Conservation (phyloP, 495 filamentous ascomycete species). For the Xylaria longipes region DNA sequence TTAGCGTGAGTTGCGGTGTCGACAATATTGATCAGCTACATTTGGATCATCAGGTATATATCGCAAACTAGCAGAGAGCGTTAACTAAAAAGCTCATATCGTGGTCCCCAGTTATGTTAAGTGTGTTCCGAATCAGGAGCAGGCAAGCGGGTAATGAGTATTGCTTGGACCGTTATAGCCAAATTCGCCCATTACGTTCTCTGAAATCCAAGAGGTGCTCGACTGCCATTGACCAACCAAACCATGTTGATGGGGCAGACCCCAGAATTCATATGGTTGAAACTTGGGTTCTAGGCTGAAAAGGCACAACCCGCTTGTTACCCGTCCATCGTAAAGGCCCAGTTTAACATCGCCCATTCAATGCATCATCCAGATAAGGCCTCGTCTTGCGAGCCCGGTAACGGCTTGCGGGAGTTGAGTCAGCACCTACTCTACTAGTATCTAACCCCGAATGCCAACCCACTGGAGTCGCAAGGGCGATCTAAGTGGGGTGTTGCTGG, state of each 20-base stretch:
- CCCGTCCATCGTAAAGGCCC: constrained; percentile 13
- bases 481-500: not conserved
- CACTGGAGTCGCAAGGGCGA: not conserved
- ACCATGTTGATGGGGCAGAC: not conserved
- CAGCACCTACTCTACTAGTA: not conserved
- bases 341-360: constrained; percentile 1
- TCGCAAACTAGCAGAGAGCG: not conserved
- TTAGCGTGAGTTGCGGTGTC: not conserved
- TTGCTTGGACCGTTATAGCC: not conserved
- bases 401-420: not conserved
- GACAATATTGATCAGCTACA: not conserved
- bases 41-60: constrained; percentile 12
- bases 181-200: not conserved
- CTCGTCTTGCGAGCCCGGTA: not conserved
- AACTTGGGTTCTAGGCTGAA: constrained; percentile 23
- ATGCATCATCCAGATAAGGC: not conserved
- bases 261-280: constrained; percentile 23
- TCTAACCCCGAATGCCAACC: not conserved
- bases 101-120: not conserved
- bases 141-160: not conserved
- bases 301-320: constrained; percentile 18
- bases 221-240: constrained; percentile 25
- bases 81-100: not conserved
- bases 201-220: constrained; percentile 1
- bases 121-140: not conserved